These are phyloP conservation scores for Talinum fruticosum DNA, from an alignment of 148 eudicot genomes.

Conservation along the genomic window DNA sequence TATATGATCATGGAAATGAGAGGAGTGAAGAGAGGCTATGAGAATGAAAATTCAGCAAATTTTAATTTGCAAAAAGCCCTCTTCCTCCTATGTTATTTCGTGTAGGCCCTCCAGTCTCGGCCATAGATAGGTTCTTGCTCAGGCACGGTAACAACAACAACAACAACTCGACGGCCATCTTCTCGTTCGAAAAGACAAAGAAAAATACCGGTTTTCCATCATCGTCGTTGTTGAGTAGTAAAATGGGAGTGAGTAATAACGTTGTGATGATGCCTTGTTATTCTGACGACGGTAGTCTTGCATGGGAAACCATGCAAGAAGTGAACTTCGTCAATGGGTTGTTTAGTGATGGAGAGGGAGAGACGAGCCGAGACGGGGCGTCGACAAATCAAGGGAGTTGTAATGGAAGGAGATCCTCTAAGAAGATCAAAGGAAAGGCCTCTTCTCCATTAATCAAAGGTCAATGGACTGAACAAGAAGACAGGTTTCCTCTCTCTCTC, in stretches of 20 bases:
- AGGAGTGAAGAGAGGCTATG: slow-evolving; percentile 22
- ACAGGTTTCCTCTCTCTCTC: slow-evolving; percentile 38
- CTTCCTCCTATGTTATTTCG: slow-evolving; percentile 9
- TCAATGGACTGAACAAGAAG: slow-evolving; percentile 81
- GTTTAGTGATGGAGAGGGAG: slow-evolving; percentile 19
- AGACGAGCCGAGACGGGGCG: neutral
- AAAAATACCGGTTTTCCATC: neutral
- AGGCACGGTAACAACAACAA: slow-evolving; percentile 1
- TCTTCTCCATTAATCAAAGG: slow-evolving; percentile 47
- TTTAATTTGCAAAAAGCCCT: slow-evolving; percentile 24
- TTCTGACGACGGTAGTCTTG: neutral
- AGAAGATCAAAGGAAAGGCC: slow-evolving; percentile 24
- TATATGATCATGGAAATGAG: slow-evolving; percentile 20
- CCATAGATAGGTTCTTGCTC: slow-evolving; percentile 48
- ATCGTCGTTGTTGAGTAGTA: neutral
- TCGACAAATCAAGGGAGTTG: neutral
- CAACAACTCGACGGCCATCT: neutral
- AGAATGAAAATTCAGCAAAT: slow-evolving; percentile 14
- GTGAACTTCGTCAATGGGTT: slow-evolving; percentile 11
- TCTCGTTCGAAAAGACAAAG: neutral
- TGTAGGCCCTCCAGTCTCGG: slow-evolving; percentile 40
- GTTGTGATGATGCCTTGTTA: neutral
- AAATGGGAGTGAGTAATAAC: neutral
- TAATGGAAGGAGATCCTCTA: slow-evolving; percentile 4
- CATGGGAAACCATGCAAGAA: slow-evolving; percentile 13